Percentiles rank a stretch among this genome's conserved stretches.
Evolutionary conservation across 805 yeast genomes (phyloP).

Genomic region (Kurtzmaniella fragi): DNA sequence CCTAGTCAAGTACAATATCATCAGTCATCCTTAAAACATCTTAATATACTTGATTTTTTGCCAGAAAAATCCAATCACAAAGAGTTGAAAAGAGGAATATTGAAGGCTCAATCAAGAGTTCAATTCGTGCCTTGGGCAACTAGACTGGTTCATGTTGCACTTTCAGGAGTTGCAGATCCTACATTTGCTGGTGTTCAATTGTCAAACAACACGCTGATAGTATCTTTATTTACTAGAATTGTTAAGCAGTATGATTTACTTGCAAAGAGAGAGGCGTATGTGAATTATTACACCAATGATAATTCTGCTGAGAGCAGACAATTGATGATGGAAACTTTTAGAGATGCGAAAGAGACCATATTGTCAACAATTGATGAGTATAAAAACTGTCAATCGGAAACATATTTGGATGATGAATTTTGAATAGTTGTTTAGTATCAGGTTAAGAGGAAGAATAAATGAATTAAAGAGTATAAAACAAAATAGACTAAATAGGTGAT

Average conservation of each 20-base stretch:
- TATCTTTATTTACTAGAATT: constrained; percentile 59
- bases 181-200: constrained; percentile 72
- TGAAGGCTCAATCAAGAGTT: constrained; percentile 60
- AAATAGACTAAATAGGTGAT: no score
- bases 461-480: no score
- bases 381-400: constrained; percentile 32
- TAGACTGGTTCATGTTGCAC: constrained; percentile 73
- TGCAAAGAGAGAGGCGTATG: constrained; percentile 75
- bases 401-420: constrained; percentile 43
- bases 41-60: constrained; percentile 65
- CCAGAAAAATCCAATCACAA: constrained; percentile 19
- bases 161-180: constrained; percentile 37
- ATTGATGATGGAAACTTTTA: constrained; percentile 44
- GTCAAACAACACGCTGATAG: constrained; percentile 75
- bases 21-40: constrained; percentile 31
- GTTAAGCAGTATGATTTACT: constrained; percentile 76
- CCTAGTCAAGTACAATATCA: no score
- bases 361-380: constrained; percentile 45
- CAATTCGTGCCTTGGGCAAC: constrained; percentile 85
- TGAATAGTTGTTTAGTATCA: constrained; percentile 27
- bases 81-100: constrained; percentile 66
- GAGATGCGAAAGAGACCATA: constrained; percentile 46
- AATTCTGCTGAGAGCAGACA: constrained; percentile 38
- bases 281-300: constrained; percentile 63
- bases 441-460: constrained; percentile 7